Evolutionary conservation across 352 stramenopile genomes (phyloP).

Genomic region (Saprolegnia parasitica): DNA sequence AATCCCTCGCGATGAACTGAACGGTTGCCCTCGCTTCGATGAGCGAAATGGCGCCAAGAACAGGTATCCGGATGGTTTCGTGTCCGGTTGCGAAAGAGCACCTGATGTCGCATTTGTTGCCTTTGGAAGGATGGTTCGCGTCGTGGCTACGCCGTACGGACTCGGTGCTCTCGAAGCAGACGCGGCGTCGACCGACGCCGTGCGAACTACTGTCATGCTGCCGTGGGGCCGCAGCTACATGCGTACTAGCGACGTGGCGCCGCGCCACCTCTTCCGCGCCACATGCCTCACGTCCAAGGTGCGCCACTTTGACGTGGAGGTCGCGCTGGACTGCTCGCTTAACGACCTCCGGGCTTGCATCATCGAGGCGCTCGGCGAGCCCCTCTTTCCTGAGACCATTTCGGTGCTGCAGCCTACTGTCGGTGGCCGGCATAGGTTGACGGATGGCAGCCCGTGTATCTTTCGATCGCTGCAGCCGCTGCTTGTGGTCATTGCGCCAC

Average conservation of each 20-base stretch:
- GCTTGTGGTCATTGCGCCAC: not conserved
- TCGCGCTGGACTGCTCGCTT: not conserved
- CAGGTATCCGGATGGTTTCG: too few species aligned
- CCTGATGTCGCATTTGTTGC: too few species aligned
- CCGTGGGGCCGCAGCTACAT: constrained; percentile 11
- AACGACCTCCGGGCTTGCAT: not conserved
- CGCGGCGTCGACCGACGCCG: too few species aligned
- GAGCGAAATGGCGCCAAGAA: too few species aligned
- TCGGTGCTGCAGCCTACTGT: constrained; percentile 7
- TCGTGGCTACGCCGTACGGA: too few species aligned
- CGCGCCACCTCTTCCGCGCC: not conserved
- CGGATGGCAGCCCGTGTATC: not conserved
- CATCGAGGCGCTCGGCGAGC: not conserved
- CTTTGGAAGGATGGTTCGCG: too few species aligned
- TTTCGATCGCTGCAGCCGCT: constrained; percentile 15
- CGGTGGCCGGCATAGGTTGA: not conserved
- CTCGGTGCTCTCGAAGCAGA: too few species aligned
- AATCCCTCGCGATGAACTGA: too few species aligned
- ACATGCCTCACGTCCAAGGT: not conserved
- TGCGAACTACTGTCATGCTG: not conserved
- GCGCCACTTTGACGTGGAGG: not conserved
- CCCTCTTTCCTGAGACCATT: constrained; percentile 2
- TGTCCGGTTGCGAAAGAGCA: too few species aligned
- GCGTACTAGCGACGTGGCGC: not conserved
- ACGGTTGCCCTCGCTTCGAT: too few species aligned